Conservation (phyloP, 176 grass and related monocot genomes). For the Zoysia pacifica region DNA sequence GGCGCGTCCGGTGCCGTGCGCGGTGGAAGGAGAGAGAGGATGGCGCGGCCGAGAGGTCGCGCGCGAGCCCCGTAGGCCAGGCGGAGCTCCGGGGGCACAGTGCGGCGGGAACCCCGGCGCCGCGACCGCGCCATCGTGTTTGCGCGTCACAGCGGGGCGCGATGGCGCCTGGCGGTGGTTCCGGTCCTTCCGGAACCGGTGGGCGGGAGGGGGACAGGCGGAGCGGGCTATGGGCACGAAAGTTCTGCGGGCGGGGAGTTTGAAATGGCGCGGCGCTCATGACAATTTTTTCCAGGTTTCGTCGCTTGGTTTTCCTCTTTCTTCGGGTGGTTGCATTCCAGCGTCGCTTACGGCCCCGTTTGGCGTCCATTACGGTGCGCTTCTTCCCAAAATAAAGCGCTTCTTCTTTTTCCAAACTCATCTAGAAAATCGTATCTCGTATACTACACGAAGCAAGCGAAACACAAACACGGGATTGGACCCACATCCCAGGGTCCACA, state of each 20-base stretch:
- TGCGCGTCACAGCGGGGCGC: not conserved
- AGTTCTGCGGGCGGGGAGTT: not conserved
- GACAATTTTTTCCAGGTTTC: not conserved
- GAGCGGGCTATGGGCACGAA: not conserved
- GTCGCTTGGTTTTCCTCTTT: not conserved
- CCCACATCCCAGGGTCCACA: too few species aligned
- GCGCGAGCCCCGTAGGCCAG: conserved; percentile 26
- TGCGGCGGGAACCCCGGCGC: not conserved
- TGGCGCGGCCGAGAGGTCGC: conserved; percentile 31
- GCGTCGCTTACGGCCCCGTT: too few species aligned
- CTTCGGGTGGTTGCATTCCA: not conserved
- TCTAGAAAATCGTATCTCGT: too few species aligned
- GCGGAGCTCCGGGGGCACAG: conserved; percentile 37
- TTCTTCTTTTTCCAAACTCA: too few species aligned
- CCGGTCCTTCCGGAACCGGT: too few species aligned
- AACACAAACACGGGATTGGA: too few species aligned
- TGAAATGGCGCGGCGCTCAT: not conserved
- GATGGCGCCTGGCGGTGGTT: not conserved
- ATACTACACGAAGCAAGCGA: too few species aligned
- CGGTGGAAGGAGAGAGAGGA: conserved; percentile 36
- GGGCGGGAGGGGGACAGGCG: not conserved
- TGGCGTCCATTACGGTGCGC: too few species aligned
- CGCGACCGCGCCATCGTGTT: conserved; percentile 27
- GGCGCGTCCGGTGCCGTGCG: not conserved
- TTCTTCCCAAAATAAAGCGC: too few species aligned